Evolutionary conservation across 345 rosid species (phyloP), one percentile per base, ranked within the genome.

Genomic region (Cardiospermum halicacabum): DNA sequence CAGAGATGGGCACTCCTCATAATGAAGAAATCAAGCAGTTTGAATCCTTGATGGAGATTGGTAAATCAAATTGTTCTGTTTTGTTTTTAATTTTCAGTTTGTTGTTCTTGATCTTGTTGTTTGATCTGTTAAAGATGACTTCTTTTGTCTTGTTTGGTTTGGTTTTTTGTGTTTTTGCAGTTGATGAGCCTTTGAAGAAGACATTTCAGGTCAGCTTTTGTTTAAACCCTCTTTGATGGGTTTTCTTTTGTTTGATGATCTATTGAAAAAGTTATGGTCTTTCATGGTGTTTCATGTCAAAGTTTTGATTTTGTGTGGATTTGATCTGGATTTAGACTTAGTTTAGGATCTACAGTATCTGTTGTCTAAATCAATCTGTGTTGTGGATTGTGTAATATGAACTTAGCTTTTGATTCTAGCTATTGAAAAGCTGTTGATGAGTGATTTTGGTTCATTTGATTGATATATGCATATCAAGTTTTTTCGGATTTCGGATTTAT

Each of bases 11-110:
- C 58, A 64, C 62, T 63, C 77, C 76, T 68, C 68, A 80, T 78
- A 86, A 87, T 56, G 96, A 88, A 66, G 88, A 83, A 19, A 71
- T 87, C 78, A 80, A 80, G 82, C 88, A 87, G 68, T 81, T 91
- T 36, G 86, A 80, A 76, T 64, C 86, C 58, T 76, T 85, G 53
- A 81, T 91, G 84, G 89, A 83, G 72, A 77, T 82, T 60, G 88
- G 99, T 12, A 3, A 30, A 8, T 60, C 27, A 15, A 21, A 18
- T 61, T 68, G 42, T 48, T 26, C 3, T 43, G 48, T 43, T 15
- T 65, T 68, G 27, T 11, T 8, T 43, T 43, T 43, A 8, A 16
- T 59, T n/a, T 34, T 34, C 39, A 34, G 9, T 4, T 34, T 34
- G 9, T 5, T 2, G 39, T 34, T 34, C 39, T 68, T 42, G 53